These are phyloP conservation scores for Paspalum vaginatum DNA, from an alignment of 176 grass and related monocot species.

Conservation along the genomic window DNA sequence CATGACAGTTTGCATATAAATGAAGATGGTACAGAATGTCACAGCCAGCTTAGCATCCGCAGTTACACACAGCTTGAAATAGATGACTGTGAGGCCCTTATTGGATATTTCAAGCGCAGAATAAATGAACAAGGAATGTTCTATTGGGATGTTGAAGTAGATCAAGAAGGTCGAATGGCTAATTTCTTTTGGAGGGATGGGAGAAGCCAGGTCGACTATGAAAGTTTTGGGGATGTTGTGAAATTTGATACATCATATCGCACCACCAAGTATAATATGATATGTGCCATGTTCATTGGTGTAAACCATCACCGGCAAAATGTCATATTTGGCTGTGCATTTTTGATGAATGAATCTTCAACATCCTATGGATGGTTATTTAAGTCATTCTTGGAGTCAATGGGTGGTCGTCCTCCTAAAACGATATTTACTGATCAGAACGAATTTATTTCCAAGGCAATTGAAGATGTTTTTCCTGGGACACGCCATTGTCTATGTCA, in stretches of 20 bases:
- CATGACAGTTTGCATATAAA: conserved; percentile 46
- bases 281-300: conserved; percentile 76
- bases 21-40: conserved; percentile 56
- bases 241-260: conserved; percentile 72
- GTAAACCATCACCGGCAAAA: conserved; percentile 76
- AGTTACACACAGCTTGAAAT: conserved; percentile 63
- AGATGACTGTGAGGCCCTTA: conserved; percentile 54
- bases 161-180: conserved; percentile 59
- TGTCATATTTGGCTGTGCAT: conserved; percentile 76
- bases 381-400: conserved; percentile 73
- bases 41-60: conserved; percentile 55
- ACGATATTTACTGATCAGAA: conserved; percentile 80
- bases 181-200: conserved; percentile 82
- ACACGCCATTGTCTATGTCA: conserved; percentile 62
- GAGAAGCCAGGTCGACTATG: conserved; percentile 66
- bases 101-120: conserved; percentile 68
- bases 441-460: conserved; percentile 59
- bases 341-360: conserved; percentile 65
- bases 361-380: conserved; percentile 76
- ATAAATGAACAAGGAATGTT: conserved; percentile 67
- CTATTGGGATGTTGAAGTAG: conserved; percentile 78
- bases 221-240: conserved; percentile 73
- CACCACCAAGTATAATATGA: conserved; percentile 69
- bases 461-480: conserved; percentile 59
- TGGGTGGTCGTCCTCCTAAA: conserved; percentile 67